A percentile compares a stretch with the other conserved stretches of the same genome.
phyloP scores from a whole-genome alignment of 2,329 filamentous ascomycete genomes.

The Hypocrella siamensis region DNA sequence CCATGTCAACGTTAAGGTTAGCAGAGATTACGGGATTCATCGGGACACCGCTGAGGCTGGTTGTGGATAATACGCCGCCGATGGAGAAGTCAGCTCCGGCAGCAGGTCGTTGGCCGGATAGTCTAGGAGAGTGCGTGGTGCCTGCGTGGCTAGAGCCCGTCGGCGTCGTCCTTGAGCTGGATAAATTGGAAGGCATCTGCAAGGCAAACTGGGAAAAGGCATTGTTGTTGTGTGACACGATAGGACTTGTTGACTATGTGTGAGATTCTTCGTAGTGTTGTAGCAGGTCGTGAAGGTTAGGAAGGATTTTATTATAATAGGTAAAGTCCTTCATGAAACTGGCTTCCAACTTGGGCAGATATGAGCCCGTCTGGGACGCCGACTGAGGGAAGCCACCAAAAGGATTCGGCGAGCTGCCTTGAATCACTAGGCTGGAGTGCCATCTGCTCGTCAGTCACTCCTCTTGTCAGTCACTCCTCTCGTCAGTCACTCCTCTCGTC shows the following conservation, averaged over 20 bases:
- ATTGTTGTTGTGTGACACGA: conserved; percentile 23
- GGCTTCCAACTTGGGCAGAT: conserved; percentile 88
- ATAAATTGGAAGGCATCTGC: conserved; percentile 15
- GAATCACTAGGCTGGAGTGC: conserved; percentile 83
- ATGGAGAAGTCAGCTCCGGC: conserved; percentile 21
- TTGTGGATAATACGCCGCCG: conserved; percentile 14
- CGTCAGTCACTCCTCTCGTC: too few species aligned
- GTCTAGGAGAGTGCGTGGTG: conserved; percentile 11
- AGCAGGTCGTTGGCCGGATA: conserved; percentile 18
- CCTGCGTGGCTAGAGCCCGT: conserved; percentile 12
- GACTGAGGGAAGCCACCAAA: conserved; percentile 53
- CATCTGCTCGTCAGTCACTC: too few species aligned
- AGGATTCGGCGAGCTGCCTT: conserved; percentile 78
- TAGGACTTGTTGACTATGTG: conserved; percentile 49
- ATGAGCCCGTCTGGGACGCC: conserved; percentile 91
- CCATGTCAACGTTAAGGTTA: conserved; percentile 47
- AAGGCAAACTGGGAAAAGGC: conserved; percentile 24
- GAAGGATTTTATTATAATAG: conserved; percentile 80
- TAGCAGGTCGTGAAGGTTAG: conserved; percentile 83
- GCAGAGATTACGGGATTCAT: conserved; percentile 26
- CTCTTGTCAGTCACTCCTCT: too few species aligned
- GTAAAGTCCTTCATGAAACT: conserved; percentile 97
- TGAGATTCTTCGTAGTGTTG: conserved; percentile 96
- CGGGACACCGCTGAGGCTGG: conserved; percentile 15
- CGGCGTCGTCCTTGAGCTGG: conserved; percentile 16